Evolutionary conservation across 2,329 filamentous ascomycete genomes (phyloP), one percentile per base, ranked within the genome.

Genomic region (Ophiosphaerella narmari): DNA sequence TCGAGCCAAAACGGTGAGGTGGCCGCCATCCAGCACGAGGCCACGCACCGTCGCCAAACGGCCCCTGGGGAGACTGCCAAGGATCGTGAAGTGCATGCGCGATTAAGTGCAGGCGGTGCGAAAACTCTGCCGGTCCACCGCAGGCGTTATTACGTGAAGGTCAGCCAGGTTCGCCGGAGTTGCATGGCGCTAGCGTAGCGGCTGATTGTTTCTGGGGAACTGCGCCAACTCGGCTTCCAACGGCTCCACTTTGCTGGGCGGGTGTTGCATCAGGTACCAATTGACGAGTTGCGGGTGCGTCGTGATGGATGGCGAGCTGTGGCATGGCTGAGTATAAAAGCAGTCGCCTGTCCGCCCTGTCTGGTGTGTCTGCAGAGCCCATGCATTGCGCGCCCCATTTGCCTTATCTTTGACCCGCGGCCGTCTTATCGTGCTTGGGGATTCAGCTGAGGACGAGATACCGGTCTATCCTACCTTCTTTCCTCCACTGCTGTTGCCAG

Each of bases 31-130:
- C 34, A 50, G 47, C 23, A 50, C 52, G 54, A 60, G 29, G 29
- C 49, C 67, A 67, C 66, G 66, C 66, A 59, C 51, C 54, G 59
- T 60, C 53, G 56, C 48, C 46, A 46, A 54, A 49, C 52, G 48
- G 39, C 44, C 45, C 38, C 47, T 38, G 44, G 46, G 18, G 50
- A 46, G 39, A 38, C 23, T 37, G 64, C 64, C 65, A 67, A 68
- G 66, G 52, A 66, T 67, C 62, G 66, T 63, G 66, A 66, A 50
- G 42, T 60, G 50, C 55, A 54, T 29, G 26, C 26, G 26, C 26
- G 26, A 29, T 29, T 29, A 29, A 29, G 26, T 39, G 48, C 40
- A 57, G 55, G 50, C 55, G 52, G 57, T 58, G 43, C 55, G 50
- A 51, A 42, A 42, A 42, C 39, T 42, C 39, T 42, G 39, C 39